Percentiles rank a stretch among this genome's conserved stretches.
phyloP scores from a whole-genome alignment of 2,329 filamentous ascomycete genomes.

The Lachnellula hyalina region DNA sequence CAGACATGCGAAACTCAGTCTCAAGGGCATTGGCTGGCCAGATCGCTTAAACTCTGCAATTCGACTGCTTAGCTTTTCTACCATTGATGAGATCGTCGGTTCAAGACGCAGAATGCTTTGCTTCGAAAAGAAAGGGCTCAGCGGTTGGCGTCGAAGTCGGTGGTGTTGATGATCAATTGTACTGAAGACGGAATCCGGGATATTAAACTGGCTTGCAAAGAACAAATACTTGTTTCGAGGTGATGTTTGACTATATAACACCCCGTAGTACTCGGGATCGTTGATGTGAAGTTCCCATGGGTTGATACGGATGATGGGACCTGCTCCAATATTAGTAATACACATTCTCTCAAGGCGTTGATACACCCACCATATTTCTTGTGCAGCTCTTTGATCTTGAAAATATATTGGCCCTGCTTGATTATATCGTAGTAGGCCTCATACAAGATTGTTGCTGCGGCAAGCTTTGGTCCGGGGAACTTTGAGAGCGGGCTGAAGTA shows the following conservation, averaged over 20 bases:
- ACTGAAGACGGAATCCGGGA: conserved; percentile 10
- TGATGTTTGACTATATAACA: not conserved
- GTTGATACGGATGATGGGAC: conserved; percentile 8
- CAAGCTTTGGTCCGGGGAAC: conserved; percentile 30
- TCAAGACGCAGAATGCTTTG: conserved; percentile 14
- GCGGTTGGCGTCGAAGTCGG: conserved; percentile 16
- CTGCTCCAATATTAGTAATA: not conserved
- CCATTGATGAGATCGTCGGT: conserved; percentile 15
- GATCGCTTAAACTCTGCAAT: conserved; percentile 16
- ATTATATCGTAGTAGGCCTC: conserved; percentile 23
- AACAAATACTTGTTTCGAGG: conserved; percentile 5
- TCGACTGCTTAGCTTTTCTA: conserved; percentile 17
- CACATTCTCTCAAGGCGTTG: not conserved
- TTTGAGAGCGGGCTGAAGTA: conserved; percentile 5
- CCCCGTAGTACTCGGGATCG: conserved; percentile 5
- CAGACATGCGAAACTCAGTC: conserved; percentile 14
- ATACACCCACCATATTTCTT: conserved; percentile 13
- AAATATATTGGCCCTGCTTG: conserved; percentile 14
- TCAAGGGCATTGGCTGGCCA: conserved; percentile 13
- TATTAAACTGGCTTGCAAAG: conserved; percentile 4
- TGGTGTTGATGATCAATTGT: conserved; percentile 21
- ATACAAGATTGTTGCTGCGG: conserved; percentile 26
- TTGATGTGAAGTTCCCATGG: conserved; percentile 8
- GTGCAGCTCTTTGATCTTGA: conserved; percentile 15
- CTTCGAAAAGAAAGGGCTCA: conserved; percentile 26